Percentiles rank a stretch among this genome's conserved stretches.
These are phyloP conservation scores for Apiospora rasikravindrae DNA, from an alignment of 2,329 filamentous ascomycete species.

Conservation along the genomic window DNA sequence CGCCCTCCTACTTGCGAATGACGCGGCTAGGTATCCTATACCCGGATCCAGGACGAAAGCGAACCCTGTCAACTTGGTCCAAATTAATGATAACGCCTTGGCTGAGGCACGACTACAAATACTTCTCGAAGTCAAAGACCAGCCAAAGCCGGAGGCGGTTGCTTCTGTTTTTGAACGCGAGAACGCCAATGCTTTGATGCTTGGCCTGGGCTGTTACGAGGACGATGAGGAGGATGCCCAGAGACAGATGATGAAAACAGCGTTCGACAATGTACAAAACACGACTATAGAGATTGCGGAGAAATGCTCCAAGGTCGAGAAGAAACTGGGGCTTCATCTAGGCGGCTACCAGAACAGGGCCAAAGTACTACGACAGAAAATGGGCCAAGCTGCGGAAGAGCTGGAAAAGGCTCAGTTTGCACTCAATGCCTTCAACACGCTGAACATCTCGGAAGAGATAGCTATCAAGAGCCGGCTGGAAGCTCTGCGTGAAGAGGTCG, in stretches of 20 bases:
- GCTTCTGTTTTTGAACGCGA: conserved; percentile 59
- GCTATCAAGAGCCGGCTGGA: conserved; percentile 76
- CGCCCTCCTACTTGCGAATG: conserved; percentile 79
- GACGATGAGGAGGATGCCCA: conserved; percentile 77
- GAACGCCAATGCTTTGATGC: conserved; percentile 64
- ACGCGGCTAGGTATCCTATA: conserved; percentile 77
- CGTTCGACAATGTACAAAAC: conserved; percentile 81
- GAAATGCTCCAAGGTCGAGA: conserved; percentile 85
- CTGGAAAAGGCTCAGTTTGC: conserved; percentile 76
- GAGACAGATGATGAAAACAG: conserved; percentile 65
- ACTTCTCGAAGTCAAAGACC: conserved; percentile 67
- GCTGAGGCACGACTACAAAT: conserved; percentile 79
- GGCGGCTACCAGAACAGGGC: conserved; percentile 90
- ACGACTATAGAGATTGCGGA: conserved; percentile 76
- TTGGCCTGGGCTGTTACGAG: conserved; percentile 81
- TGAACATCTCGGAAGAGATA: conserved; percentile 80
- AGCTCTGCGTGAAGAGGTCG: conserved; percentile 80
- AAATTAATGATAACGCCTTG: conserved; percentile 73
- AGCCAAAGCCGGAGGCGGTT: conserved; percentile 56
- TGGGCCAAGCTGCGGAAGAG: conserved; percentile 74
- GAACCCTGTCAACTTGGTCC: conserved; percentile 61
- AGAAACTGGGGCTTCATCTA: conserved; percentile 86
- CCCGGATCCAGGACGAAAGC: conserved; percentile 70
- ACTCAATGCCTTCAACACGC: conserved; percentile 73
- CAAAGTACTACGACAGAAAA: conserved; percentile 80